These are phyloP conservation scores for Fusarium annulatum DNA, from an alignment of 2,329 filamentous ascomycete genomes.

Conservation along the genomic window DNA sequence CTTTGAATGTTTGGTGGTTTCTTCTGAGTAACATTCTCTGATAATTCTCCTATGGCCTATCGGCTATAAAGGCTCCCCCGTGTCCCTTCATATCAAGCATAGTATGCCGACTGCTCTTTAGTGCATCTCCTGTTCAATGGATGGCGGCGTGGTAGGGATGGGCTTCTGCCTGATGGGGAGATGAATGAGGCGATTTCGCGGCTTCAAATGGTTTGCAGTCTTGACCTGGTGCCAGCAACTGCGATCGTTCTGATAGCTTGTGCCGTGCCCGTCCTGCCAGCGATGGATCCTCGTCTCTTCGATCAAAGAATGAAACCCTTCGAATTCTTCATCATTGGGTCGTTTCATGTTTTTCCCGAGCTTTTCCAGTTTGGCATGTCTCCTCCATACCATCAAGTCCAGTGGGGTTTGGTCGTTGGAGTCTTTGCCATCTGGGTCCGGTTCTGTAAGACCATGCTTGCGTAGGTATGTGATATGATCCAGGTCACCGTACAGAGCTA, in stretches of 20 bases:
- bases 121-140: background rate
- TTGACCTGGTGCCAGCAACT: background rate
- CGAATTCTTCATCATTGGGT: rapidly evolving
- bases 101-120: background rate
- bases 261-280: background rate
- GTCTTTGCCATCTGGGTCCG: background rate
- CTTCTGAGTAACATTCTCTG: rapidly evolving
- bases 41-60: background rate
- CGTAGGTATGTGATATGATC: background rate
- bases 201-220: background rate
- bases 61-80: background rate
- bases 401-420: rapidly evolving
- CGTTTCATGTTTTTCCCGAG: background rate
- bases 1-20: background rate
- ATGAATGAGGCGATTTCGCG: no score
- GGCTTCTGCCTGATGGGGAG: background rate
- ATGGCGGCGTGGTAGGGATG: rapidly evolving
- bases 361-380: rapidly evolving
- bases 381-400: background rate
- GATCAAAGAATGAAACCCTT: background rate
- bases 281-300: background rate
- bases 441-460: background rate
- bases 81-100: rapidly evolving
- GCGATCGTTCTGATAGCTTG: background rate
- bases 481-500: background rate